Evolutionary conservation across 345 rosid genomes (phyloP).

Genomic region (Passiflora organensis): DNA sequence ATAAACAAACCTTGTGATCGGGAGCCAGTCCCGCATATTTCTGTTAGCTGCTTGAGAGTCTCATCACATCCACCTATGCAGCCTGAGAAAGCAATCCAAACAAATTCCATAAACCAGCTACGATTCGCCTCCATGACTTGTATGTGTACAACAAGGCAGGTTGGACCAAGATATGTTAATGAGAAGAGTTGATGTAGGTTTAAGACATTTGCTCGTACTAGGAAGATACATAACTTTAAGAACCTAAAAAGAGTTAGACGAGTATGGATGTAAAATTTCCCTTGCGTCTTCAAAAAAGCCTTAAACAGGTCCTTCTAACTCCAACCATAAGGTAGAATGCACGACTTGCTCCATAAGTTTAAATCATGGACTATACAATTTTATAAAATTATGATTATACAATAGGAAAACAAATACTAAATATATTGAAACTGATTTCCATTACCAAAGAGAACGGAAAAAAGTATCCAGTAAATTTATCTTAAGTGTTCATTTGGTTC

Average conservation of each 20-base stretch:
- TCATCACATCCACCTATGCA: constrained; percentile 95
- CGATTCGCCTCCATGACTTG: no score
- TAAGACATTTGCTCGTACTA: no score
- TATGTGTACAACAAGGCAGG: no score
- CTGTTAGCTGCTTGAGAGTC: constrained; percentile 64
- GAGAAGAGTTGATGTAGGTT: no score
- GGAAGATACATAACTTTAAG: no score
- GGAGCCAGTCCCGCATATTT: constrained; percentile 92
- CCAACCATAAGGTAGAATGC: no score
- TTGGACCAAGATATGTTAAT: no score
- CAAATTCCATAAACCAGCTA: no score
- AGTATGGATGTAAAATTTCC: no score
- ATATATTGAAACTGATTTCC: background rate
- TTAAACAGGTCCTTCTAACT: no score
- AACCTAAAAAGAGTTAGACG: no score
- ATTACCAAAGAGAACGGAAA: background rate
- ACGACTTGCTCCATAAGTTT: background rate
- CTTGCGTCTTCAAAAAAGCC: no score
- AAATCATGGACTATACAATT: background rate
- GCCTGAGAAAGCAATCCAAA: constrained; percentile 47
- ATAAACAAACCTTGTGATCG: constrained; percentile 62
- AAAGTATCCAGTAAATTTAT: background rate
- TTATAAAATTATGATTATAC: background rate
- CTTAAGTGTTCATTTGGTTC: background rate
- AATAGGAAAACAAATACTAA: background rate